Evolutionary conservation across 2,329 filamentous ascomycete genomes (phyloP), one percentile per base, ranked within the genome.

Genomic region (Penicillium hesseltinei): DNA sequence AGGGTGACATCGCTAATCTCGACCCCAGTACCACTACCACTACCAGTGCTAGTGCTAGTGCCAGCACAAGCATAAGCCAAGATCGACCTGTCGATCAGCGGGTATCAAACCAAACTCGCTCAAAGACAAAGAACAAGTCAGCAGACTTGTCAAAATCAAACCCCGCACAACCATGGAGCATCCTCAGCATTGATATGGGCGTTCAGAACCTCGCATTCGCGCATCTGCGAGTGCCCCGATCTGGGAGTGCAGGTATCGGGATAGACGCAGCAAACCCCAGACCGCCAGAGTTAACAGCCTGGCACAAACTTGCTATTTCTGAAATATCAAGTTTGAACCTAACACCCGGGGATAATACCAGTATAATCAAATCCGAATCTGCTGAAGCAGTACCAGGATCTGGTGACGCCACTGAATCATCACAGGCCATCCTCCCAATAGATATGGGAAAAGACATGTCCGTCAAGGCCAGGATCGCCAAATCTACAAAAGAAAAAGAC

Each of bases 141-240:
- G n/a, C 25, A 21, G 31, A 27, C 15, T 17, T 15, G 19, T 33
- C 46, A 21, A 29, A n/a, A 17, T 3, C 47, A 36, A 40, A 27
- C 9, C 11, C 39, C 5, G 4, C 15, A n/a, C 19, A 56, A 40
- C 56, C 64, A 44, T 57, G 78, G 64, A 80, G 86, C 43, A 80
- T 94, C 25, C 73, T 94, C 35, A 92, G 89, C 69, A 88, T 95
- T 60, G 91, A 95, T 71, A 88, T 94, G 84, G 91, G 91, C 4
- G 89, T 95, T 63, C 85, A 85, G 43, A 95, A 95, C 70, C 78
- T 95, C 4, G 90, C 90, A 1, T 91, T 86, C 70, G 89, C 88
- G 62, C 80, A 90, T 59, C 72, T 90, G 33, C 67, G 75, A 19
- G 68, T 82, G 51, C 58, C 62, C 46, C 56, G 62, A 31, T 29